Evolutionary conservation across 2,329 filamentous ascomycete genomes (phyloP), one percentile per base, ranked within the genome.

Genomic region (Fusarium nisikadoi): DNA sequence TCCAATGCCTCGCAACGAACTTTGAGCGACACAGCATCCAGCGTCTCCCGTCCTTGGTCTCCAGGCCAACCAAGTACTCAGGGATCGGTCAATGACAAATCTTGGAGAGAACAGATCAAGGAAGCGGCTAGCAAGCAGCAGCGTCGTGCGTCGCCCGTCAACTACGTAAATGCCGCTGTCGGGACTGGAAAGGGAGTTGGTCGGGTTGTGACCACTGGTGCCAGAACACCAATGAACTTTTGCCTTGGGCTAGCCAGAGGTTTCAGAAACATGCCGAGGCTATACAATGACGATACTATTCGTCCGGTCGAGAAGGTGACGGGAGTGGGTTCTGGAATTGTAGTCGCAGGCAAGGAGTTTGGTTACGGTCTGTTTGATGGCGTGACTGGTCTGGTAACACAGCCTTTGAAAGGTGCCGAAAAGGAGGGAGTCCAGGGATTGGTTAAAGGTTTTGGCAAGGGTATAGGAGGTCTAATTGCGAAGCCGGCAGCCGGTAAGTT

Each of bases 221-320:
- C 95, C 65, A 93, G 93, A 75, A 91, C 92, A 4, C 95, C 94
- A 0, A 92, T 96, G 86, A 94, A 97, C 79, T 92, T 97, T 71
- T 93, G 93, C 43, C 83, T 97, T 45, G 93, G 93, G 2, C 82
- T 97, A 41, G 92, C 94, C 1, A 93, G 92, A 80, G 95, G 95
- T 0, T 97, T 97, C 79, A 92, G 95, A 78, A 97, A 97, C 75
- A 92, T 93, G 10, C 94, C 95, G 1, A 91, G 89, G 73, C 84
- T 97, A 2, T 97, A 97, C 78, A 93, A 94, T 45, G 94, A 97
- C 76, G 90, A 93, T 3, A 95, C 91, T 2, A 90, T 97, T 2
- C 88, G 93, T 13, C 91, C 92, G n/a, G 84, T 88, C 2, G 92
- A 94, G 64, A 94, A 93, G 74, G 93, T 97, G 8, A 94, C 93